phyloP scores from a whole-genome alignment of 768 basidiomycete genomes.

The Coprinopsis cinerea region DNA sequence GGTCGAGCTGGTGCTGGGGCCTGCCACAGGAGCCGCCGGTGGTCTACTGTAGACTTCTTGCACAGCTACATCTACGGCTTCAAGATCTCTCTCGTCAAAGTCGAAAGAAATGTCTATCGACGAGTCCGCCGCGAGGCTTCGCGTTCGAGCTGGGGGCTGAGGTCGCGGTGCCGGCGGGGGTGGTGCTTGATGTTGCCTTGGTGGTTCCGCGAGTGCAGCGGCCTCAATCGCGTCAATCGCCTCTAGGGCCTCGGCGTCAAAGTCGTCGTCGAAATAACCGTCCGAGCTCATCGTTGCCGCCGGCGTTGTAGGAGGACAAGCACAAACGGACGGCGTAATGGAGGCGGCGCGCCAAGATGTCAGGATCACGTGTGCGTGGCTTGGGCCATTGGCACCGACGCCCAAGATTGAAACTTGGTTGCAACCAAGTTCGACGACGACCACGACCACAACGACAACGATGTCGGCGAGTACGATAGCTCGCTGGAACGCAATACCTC shows the following conservation, averaged over 20 bases:
- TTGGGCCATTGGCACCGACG: no score
- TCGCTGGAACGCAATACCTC: conserved; percentile 68
- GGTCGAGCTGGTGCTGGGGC: conserved; percentile 25
- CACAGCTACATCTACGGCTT: conserved; percentile 47
- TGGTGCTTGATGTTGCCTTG: conserved; percentile 15
- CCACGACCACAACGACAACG: no score
- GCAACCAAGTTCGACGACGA: no score
- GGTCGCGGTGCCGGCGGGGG: no score
- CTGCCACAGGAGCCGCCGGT: conserved; percentile 36
- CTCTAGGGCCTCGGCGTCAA: conserved; percentile 52
- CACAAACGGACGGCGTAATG: no score
- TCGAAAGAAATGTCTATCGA: conserved; percentile 53
- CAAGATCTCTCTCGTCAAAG: conserved; percentile 49
- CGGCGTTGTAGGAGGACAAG: no score
- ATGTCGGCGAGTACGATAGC: conserved; percentile 67
- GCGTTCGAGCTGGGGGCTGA: no score
- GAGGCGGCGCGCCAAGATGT: conserved; percentile 17
- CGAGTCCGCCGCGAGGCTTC: conserved; percentile 30
- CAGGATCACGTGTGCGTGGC: conserved; percentile 21
- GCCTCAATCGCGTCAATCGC: conserved; percentile 72
- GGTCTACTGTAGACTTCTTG: conserved; percentile 40
- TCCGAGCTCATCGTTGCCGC: conserved; percentile 63
- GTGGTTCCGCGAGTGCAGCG: conserved; percentile 31
- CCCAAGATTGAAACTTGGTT: no score
- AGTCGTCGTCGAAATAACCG: conserved; percentile 61